Evolutionary conservation across 768 basidiomycete species (phyloP).

Genomic region (Calocybe cyanea): DNA sequence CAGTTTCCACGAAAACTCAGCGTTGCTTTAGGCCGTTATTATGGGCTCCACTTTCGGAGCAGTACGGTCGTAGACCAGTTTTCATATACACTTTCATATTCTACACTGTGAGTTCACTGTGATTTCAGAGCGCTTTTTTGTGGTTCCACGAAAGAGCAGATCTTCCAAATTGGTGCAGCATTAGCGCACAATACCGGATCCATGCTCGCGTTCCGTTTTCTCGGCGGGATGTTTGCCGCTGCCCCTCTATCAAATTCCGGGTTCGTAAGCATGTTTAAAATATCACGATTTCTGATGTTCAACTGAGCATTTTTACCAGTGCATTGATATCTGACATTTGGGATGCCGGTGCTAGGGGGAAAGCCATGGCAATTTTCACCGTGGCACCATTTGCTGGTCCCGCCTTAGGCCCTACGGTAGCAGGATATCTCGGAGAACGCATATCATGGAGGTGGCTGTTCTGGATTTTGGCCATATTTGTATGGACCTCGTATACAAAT

Average conservation of each 20-base stretch:
- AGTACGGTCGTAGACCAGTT: slow-evolving; percentile 57
- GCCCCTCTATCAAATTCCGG: slow-evolving; percentile 69
- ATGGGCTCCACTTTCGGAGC: slow-evolving; percentile 55
- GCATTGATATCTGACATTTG: slow-evolving; percentile 58
- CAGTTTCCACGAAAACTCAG: neutral
- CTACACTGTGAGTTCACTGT: slow-evolving; percentile 36
- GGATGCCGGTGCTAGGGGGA: slow-evolving; percentile 58
- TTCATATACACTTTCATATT: slow-evolving; percentile 54
- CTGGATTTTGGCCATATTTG: slow-evolving; percentile 59
- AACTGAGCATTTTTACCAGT: slow-evolving; percentile 20
- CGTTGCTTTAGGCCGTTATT: slow-evolving; percentile 36
- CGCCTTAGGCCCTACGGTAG: slow-evolving; percentile 52
- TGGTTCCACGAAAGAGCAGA: slow-evolving; percentile 22
- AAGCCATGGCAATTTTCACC: slow-evolving; percentile 63
- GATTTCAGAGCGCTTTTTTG: neutral
- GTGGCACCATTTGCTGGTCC: slow-evolving; percentile 69
- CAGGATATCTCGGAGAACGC: slow-evolving; percentile 39
- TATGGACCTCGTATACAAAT: slow-evolving; percentile 23
- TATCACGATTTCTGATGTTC: neutral
- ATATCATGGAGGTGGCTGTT: slow-evolving; percentile 67
- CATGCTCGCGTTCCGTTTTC: slow-evolving; percentile 65
- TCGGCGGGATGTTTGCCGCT: slow-evolving; percentile 68
- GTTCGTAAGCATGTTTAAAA: slow-evolving; percentile 23
- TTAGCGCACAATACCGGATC: slow-evolving; percentile 57
- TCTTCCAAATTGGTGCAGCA: slow-evolving; percentile 63